These are phyloP conservation scores for Cyclotella choctawhatcheeana DNA, from an alignment of 108 stramenopile species.

Conservation along the genomic window DNA sequence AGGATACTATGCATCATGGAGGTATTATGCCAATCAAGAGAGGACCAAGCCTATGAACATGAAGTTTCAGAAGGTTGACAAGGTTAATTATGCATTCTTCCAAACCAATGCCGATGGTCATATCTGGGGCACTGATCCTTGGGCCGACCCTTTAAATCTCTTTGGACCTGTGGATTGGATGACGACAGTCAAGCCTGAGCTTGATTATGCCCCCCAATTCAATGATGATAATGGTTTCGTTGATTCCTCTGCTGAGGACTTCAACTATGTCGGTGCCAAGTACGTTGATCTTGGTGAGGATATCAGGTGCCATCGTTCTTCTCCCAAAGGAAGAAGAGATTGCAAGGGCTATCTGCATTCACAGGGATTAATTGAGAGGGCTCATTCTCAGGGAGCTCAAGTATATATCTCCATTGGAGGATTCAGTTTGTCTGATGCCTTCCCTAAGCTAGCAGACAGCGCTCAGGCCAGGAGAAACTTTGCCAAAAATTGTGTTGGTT, in stretches of 20 bases:
- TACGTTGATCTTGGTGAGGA: conserved; percentile 36
- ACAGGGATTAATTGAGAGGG: conserved; percentile 32
- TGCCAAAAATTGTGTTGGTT: conserved; percentile 47
- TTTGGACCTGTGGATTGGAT: conserved; percentile 53
- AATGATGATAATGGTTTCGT: conserved; percentile 51
- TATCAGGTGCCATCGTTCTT: conserved; percentile 41
- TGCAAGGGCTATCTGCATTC: conserved; percentile 25
- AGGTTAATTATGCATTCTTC: conserved; percentile 31
- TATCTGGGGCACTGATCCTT: conserved; percentile 46
- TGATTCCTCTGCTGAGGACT: conserved; percentile 21
- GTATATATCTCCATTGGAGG: conserved; percentile 44
- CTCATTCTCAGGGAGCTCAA: conserved; percentile 36
- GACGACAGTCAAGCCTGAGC: conserved; percentile 10
- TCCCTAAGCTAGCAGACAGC: conserved; percentile 30
- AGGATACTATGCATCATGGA: conserved; percentile 45
- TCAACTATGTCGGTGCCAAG: conserved; percentile 39
- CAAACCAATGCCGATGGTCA: conserved; percentile 34
- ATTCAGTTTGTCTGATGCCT: conserved; percentile 42
- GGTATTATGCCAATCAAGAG: conserved; percentile 35
- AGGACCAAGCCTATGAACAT: conserved; percentile 29
- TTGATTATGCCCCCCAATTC: conserved; percentile 53
- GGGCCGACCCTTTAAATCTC: conserved; percentile 39
- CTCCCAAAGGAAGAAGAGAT: conserved; percentile 37
- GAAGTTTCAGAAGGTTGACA: conserved; percentile 38
- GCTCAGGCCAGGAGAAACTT: conserved; percentile 35